These are phyloP conservation scores for Neopestalotiopsis sp. DNA, from an alignment of 2,329 filamentous ascomycete genomes.

Conservation along the genomic window DNA sequence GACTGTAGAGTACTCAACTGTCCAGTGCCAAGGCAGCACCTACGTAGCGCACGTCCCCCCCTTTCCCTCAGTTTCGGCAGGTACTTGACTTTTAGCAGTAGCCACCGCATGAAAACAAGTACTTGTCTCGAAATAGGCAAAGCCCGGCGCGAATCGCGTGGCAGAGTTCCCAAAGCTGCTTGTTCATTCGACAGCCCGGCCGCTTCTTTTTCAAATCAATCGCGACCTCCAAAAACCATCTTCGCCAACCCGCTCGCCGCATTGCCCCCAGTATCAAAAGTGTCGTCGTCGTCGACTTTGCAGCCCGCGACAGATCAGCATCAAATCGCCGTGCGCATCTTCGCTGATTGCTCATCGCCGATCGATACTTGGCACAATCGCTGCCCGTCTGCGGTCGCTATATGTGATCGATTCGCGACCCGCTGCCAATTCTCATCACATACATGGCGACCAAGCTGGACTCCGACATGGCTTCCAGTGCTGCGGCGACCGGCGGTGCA, in stretches of 20 bases:
- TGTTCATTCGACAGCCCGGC: conserved; percentile 17
- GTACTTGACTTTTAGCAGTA: background rate
- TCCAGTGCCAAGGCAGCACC: background rate
- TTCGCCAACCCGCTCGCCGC: background rate
- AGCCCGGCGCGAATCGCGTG: conserved; percentile 14
- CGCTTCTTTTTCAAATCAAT: conserved; percentile 13
- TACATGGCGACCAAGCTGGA: conserved; percentile 38
- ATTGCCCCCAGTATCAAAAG: conserved; percentile 3
- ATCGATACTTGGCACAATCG: conserved; percentile 8
- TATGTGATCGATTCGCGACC: conserved; percentile 27
- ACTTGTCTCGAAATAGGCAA: conserved; percentile 10
- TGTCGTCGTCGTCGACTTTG: background rate
- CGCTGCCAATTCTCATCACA: conserved; percentile 13
- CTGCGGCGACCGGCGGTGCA: conserved; percentile 29
- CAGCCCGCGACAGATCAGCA: background rate
- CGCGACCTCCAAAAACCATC: conserved; percentile 1
- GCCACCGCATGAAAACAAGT: background rate
- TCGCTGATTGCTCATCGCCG: background rate
- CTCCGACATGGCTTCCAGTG: conserved; percentile 29
- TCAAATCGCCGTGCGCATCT: background rate
- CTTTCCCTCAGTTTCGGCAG: background rate
- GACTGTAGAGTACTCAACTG: no score
- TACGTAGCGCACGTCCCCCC: conserved; percentile 1
- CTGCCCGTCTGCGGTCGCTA: background rate
- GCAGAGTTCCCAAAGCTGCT: background rate